Evolutionary conservation across 106 monocot species (phyloP).

Genomic region (Cymbidium sinense): DNA sequence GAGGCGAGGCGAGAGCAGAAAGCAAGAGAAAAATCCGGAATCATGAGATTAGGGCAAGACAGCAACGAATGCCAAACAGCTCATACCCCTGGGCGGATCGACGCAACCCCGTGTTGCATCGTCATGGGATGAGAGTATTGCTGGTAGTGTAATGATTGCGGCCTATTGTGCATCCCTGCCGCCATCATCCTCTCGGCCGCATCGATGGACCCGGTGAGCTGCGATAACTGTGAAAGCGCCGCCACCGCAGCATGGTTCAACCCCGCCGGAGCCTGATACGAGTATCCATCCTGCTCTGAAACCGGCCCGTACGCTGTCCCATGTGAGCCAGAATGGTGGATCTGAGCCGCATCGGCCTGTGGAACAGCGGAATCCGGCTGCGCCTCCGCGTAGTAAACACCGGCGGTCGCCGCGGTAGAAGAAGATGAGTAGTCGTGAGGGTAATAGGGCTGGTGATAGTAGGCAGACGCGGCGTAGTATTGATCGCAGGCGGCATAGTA

Average conservation of each 20-base stretch:
- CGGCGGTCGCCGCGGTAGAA: background rate
- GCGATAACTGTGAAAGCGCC: conserved; percentile 26
- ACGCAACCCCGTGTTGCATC: background rate
- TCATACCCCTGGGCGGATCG: background rate
- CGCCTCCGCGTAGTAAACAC: background rate
- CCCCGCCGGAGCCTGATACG: conserved; percentile 9
- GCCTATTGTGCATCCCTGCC: conserved; percentile 5
- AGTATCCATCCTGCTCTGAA: background rate
- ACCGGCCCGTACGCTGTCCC: background rate
- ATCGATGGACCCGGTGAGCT: conserved; percentile 19
- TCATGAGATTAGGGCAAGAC: background rate
- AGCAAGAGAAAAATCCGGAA: background rate
- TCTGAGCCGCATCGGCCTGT: background rate
- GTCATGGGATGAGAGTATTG: conserved; percentile 7
- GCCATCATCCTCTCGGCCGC: conserved; percentile 16
- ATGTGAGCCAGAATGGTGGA: conserved; percentile 2
- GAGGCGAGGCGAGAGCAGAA: background rate
- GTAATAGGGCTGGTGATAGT: conserved; percentile 11
- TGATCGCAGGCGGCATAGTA: conserved; percentile 3
- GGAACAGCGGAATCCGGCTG: conserved; percentile 1
- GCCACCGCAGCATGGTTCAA: conserved; percentile 18
- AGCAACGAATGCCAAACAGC: background rate
- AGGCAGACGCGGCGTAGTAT: conserved; percentile 3
- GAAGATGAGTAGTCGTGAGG: conserved; percentile 7
- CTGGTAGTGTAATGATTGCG: background rate